Conservation (phyloP, 495 filamentous ascomycete genomes). For the Penicillium steckii region DNA sequence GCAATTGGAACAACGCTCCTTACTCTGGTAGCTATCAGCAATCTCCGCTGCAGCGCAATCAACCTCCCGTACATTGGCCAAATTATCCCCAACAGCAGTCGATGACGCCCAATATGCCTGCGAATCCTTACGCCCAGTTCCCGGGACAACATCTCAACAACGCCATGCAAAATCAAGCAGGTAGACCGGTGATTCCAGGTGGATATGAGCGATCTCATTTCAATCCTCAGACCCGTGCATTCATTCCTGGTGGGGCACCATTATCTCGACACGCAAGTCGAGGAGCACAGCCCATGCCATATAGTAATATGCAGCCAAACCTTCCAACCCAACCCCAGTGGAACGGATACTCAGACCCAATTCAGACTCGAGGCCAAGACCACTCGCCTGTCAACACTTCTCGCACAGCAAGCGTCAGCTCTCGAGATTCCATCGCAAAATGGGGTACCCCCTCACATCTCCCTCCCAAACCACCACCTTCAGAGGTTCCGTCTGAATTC, state of each 20-base stretch:
- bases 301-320: constrained; percentile 24
- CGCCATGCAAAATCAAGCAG: constrained; percentile 53
- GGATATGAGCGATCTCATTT: constrained; percentile 82
- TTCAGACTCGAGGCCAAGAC: constrained; percentile 17
- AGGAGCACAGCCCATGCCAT: constrained; percentile 31
- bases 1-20: constrained; percentile 34
- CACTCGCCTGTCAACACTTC: constrained; percentile 5
- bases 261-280: constrained; percentile 31
- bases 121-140: constrained; percentile 76
- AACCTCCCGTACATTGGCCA: constrained; percentile 37
- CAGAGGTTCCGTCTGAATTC: constrained; percentile 47
- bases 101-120: constrained; percentile 44
- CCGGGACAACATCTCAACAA: constrained; percentile 66
- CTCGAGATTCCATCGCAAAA: constrained; percentile 49
- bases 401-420: constrained; percentile 21
- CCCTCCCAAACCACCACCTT: constrained; percentile 54
- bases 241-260: constrained; percentile 61
- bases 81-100: constrained; percentile 31
- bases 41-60: constrained; percentile 31
- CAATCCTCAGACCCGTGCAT: constrained; percentile 89
- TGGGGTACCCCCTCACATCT: constrained; percentile 56
- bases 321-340: constrained; percentile 34
- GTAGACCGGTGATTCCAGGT: constrained; percentile 74
- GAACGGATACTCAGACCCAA: constrained; percentile 36
- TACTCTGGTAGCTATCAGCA: constrained; percentile 46